Percentiles rank a stretch among this genome's conserved stretches.
phyloP scores from a whole-genome alignment of 2,329 filamentous ascomycete genomes.

The Madurella fahalii region DNA sequence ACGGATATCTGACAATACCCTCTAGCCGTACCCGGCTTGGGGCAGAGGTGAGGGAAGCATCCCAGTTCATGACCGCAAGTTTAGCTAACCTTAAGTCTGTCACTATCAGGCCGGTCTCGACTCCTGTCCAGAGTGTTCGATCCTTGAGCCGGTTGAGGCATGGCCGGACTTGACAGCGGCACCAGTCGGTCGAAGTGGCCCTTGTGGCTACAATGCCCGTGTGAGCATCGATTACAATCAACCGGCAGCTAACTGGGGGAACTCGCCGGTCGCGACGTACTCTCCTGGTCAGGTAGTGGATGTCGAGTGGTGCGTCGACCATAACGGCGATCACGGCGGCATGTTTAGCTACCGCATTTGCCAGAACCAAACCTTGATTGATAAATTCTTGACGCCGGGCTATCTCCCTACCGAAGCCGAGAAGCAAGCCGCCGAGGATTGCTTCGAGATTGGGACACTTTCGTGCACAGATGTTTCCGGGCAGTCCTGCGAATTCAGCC shows the following conservation, averaged over 20 bases:
- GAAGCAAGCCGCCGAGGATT: constrained; percentile 51
- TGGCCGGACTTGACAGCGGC: constrained; percentile 48
- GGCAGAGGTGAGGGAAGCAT: constrained; percentile 33
- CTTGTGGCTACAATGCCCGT: constrained; percentile 52
- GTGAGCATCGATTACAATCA: constrained; percentile 51
- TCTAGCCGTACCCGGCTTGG: constrained; percentile 43
- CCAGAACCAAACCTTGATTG: constrained; percentile 46
- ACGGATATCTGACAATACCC: constrained; percentile 44
- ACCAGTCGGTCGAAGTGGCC: constrained; percentile 44
- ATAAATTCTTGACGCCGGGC: constrained; percentile 44
- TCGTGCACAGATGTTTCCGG: constrained; percentile 48
- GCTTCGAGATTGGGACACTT: constrained; percentile 46
- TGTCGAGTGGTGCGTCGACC: constrained; percentile 53
- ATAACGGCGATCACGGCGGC: constrained; percentile 54
- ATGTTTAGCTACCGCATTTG: constrained; percentile 55
- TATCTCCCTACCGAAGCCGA: constrained; percentile 48
- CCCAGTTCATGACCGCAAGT: background rate
- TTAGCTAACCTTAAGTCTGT: constrained; percentile 5
- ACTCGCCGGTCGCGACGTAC: constrained; percentile 41
- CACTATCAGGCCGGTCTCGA: constrained; percentile 41
- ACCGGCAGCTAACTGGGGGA: constrained; percentile 43
- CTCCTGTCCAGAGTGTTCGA: constrained; percentile 51
- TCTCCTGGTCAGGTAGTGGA: constrained; percentile 42
- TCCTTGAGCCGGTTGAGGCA: constrained; percentile 48
- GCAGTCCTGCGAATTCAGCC: constrained; percentile 45